These are phyloP conservation scores for Botrytis aclada DNA, from an alignment of 2,329 filamentous ascomycete genomes.

Conservation along the genomic window DNA sequence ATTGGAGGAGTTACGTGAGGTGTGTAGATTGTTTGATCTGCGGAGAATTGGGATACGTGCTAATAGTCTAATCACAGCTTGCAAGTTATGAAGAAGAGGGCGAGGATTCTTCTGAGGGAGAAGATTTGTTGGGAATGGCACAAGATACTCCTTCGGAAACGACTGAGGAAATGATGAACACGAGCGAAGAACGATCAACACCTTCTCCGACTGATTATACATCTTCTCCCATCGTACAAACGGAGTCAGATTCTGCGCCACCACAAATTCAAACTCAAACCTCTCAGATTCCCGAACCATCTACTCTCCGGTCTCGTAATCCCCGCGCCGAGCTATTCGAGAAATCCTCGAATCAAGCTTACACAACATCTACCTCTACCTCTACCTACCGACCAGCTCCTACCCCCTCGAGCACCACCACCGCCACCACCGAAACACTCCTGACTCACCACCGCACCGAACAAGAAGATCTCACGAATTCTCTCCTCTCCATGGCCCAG, in stretches of 20 bases:
- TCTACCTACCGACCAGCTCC: slow-evolving; percentile 4
- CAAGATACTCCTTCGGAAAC: slow-evolving; percentile 50
- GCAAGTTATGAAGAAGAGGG: slow-evolving; percentile 28
- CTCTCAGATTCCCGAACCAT: slow-evolving; percentile 21
- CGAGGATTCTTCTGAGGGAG: slow-evolving; percentile 46
- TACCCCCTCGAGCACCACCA: slow-evolving; percentile 46
- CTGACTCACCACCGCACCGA: slow-evolving; percentile 75
- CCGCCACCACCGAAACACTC: slow-evolving; percentile 63
- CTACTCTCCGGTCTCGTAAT: slow-evolving; percentile 31
- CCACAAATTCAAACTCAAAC: slow-evolving; percentile 10
- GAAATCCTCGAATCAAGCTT: not conserved
- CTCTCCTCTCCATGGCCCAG: slow-evolving; percentile 75
- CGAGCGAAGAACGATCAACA: slow-evolving; percentile 11
- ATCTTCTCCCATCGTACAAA: slow-evolving; percentile 10
- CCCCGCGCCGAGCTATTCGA: slow-evolving; percentile 16
- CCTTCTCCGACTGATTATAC: slow-evolving; percentile 23
- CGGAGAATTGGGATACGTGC: not conserved
- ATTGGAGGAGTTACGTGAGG: slow-evolving; percentile 65
- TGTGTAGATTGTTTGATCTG: slow-evolving; percentile 34
- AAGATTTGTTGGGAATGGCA: slow-evolving; percentile 51
- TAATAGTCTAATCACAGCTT: slow-evolving; percentile 22
- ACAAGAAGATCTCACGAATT: slow-evolving; percentile 78
- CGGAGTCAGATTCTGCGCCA: not conserved
- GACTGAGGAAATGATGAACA: slow-evolving; percentile 24
- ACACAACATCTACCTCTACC: slow-evolving; percentile 39